These are phyloP conservation scores for Zygoascus ofunaensis DNA, from an alignment of 805 yeast species.

Conservation along the genomic window DNA sequence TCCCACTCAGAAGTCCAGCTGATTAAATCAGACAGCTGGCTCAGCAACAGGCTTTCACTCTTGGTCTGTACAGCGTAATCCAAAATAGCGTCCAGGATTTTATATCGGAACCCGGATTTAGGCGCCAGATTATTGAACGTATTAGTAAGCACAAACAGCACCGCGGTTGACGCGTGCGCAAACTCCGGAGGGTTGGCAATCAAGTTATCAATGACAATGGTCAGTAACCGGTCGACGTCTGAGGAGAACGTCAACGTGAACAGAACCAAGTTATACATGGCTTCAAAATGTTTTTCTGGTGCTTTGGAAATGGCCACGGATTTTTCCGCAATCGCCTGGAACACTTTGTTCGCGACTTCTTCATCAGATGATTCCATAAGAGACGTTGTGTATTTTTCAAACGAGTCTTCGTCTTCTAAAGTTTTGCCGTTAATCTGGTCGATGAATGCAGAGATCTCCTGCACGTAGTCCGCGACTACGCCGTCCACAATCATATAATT, in stretches of 20 bases:
- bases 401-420: conserved; percentile 16
- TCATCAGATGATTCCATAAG: conserved; percentile 20
- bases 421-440: conserved; percentile 26
- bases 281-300: conserved; percentile 32
- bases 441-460: conserved; percentile 30
- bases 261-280: conserved; percentile 31
- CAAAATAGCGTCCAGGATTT: conserved; percentile 28
- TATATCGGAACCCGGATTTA: conserved; percentile 22
- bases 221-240: conserved; percentile 25
- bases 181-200: conserved; percentile 18
- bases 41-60: conserved; percentile 25
- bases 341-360: conserved; percentile 22
- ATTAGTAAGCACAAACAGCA: conserved; percentile 30
- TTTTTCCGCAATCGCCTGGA: conserved; percentile 26
- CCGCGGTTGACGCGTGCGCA: conserved; percentile 22
- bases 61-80: conserved; percentile 28
- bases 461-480: conserved; percentile 27
- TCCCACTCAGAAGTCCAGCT: conserved; percentile 33
- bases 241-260: conserved; percentile 29
- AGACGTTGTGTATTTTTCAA: conserved; percentile 15
- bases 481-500: conserved; percentile 32
- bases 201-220: conserved; percentile 25
- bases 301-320: conserved; percentile 23
- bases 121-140: conserved; percentile 32
- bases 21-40: conserved; percentile 31